Base-by-base conservation (phyloP, 805 yeast genomes). In the Jamesozyma spencerorum region DNA sequence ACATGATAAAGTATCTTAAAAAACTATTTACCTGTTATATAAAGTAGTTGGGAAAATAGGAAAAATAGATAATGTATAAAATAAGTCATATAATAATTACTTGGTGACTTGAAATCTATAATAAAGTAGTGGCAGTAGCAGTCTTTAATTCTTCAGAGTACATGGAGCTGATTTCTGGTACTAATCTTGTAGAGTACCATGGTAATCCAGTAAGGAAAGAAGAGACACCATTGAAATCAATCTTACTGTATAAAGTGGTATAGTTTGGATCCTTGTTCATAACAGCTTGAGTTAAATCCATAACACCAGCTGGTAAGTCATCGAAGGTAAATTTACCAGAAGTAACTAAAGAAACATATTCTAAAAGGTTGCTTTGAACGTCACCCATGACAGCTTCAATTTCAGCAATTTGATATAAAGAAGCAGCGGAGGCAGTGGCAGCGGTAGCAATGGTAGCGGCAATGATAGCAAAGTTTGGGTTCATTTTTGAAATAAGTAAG, bases 221-320 rank as follows among this genome's bases (percentile, higher is more conserved):
- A 8, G 51, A 43, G 28, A 60, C 59, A 26, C 50, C 52, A 39
- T 39, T 31, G 37, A 48, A 44, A 42, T 59, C 59, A 36, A 63
- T 47, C 34, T 48, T 39, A 17, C 40, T 8, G 47, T 43, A 60
- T 42, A 58, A 48, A 18, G 61, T 46, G 40, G 67, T 61, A 51
- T 57, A 62, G 18, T 57, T 48, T 14, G 53, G 57, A 40, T 62
- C 64, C 14, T 60, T 59, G 22, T 62, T 55, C 31, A 52, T 48
- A 38, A 54, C 44, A 30, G 47, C 51, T 26, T 37, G 22, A 18
- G 44, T 47, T 26, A 45, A 29, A 14, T 44, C 43, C 29, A 45
- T 18, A 22, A 49, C 40, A 29, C 42, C 49, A 11, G 51, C 41
- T 41, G 53, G 53, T 27, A 44, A 22, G 4, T 38, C 34, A 34